A percentile compares a stretch with the other conserved stretches of the same genome.
Evolutionary conservation across 2,329 filamentous ascomycete genomes (phyloP).

Genomic region (Bipolaris zeicola): DNA sequence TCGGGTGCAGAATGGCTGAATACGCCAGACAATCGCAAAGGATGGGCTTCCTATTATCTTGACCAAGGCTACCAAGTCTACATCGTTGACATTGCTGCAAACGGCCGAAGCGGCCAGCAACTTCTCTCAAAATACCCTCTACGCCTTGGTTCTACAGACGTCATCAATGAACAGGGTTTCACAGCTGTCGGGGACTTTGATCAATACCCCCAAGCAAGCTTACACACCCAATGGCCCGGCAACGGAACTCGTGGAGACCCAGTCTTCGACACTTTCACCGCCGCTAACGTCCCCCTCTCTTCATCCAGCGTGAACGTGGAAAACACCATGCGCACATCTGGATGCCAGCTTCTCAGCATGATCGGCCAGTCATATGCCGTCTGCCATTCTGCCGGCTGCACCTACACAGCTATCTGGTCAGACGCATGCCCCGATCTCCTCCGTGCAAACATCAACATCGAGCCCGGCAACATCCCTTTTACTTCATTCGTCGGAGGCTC

Average conservation of each 20-base stretch:
- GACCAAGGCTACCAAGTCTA: constrained; percentile 30
- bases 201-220: constrained; percentile 20
- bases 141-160: constrained; percentile 19
- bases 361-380: constrained; percentile 28
- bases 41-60: constrained; percentile 28
- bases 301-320: constrained; percentile 24
- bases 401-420: constrained; percentile 28
- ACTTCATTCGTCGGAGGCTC: constrained; percentile 12
- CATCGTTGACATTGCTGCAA: constrained; percentile 23
- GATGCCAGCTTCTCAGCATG: constrained; percentile 22
- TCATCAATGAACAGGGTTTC: constrained; percentile 20
- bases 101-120: constrained; percentile 15
- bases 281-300: constrained; percentile 22
- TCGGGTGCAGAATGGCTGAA: constrained; percentile 26
- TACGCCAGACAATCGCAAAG: constrained; percentile 23
- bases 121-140: constrained; percentile 11
- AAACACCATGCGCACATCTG: constrained; percentile 24
- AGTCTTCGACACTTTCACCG: constrained; percentile 28
- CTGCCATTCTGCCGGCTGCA: constrained; percentile 28
- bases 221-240: constrained; percentile 32
- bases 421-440: constrained; percentile 29
- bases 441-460: constrained; percentile 32
- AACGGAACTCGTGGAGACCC: constrained; percentile 23
- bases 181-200: constrained; percentile 20
- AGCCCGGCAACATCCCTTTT: constrained; percentile 26